Conservation (phyloP, 2,329 filamentous ascomycete species). For the Graphilbum fragrans region DNA sequence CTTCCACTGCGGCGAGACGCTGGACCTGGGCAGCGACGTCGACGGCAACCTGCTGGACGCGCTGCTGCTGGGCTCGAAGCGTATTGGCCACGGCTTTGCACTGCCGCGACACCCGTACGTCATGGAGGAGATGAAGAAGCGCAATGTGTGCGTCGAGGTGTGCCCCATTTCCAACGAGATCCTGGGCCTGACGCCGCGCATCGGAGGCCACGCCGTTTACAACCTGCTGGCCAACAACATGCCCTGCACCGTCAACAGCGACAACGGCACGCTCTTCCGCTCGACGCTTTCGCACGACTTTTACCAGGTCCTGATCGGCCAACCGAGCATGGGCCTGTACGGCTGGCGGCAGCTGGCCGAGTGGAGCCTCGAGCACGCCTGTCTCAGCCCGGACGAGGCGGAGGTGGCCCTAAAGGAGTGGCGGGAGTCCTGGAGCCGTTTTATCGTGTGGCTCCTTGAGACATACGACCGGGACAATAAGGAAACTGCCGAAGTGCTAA, state of each 20-base stretch:
- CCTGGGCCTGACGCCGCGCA: conserved; percentile 53
- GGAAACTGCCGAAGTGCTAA: conserved; percentile 1
- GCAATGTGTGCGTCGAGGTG: conserved; percentile 59
- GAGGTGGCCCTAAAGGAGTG: conserved; percentile 35
- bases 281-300: conserved; percentile 66
- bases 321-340: conserved; percentile 51
- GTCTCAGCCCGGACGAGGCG: conserved; percentile 32
- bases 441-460: conserved; percentile 39
- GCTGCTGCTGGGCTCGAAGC: conserved; percentile 50
- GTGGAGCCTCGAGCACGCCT: conserved; percentile 53
- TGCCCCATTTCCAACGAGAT: conserved; percentile 72
- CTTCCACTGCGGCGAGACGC: conserved; percentile 66
- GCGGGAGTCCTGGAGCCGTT: conserved; percentile 42
- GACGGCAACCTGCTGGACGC: conserved; percentile 61
- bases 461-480: conserved; percentile 18
- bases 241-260: conserved; percentile 62
- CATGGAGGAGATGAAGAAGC: conserved; percentile 51
- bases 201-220: conserved; percentile 56
- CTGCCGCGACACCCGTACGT: conserved; percentile 53
- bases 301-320: conserved; percentile 63
- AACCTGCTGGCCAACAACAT: conserved; percentile 58
- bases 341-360: conserved; percentile 58
- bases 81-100: conserved; percentile 64
- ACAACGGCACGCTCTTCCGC: conserved; percentile 65
- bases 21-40: conserved; percentile 50